Percentiles rank a stretch among this genome's conserved stretches.
phyloP scores from a whole-genome alignment of 805 yeast genomes.

The Candida oleophila region DNA sequence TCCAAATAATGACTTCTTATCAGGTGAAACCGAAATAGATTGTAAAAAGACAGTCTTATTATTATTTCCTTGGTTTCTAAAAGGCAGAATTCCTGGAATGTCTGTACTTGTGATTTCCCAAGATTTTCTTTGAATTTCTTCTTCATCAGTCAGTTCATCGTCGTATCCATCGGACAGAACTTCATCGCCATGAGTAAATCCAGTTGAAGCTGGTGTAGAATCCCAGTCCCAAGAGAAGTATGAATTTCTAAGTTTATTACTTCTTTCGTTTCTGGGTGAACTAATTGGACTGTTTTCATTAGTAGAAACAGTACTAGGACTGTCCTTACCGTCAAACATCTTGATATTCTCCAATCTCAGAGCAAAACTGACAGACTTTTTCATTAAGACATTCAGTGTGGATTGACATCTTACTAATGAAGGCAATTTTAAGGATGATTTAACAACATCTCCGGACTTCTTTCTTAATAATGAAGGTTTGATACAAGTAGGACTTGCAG shows the following conservation, averaged over 20 bases:
- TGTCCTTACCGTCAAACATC: slow-evolving; percentile 58
- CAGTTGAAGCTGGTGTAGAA: slow-evolving; percentile 24
- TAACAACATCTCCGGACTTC: slow-evolving; percentile 82
- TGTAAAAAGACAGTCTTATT: slow-evolving; percentile 29
- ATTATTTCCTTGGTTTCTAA: slow-evolving; percentile 13
- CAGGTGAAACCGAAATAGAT: slow-evolving; percentile 33
- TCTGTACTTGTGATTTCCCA: slow-evolving; percentile 13
- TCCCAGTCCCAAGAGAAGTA: slow-evolving; percentile 14
- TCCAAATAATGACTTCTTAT: slow-evolving; percentile 18
- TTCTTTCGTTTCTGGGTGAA: slow-evolving; percentile 20
- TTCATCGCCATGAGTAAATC: slow-evolving; percentile 15
- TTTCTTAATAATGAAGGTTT: slow-evolving; percentile 55
- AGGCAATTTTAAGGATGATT: slow-evolving; percentile 64
- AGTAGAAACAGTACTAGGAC: slow-evolving; percentile 61
- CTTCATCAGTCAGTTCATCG: slow-evolving; percentile 10
- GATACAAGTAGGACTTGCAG: background rate
- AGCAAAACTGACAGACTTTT: slow-evolving; percentile 65
- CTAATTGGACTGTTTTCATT: slow-evolving; percentile 50
- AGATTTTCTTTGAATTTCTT: slow-evolving; percentile 9
- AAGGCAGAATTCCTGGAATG: slow-evolving; percentile 9
- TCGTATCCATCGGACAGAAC: slow-evolving; percentile 13
- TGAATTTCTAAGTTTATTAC: slow-evolving; percentile 7
- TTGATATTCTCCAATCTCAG: slow-evolving; percentile 59
- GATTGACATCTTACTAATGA: slow-evolving; percentile 21
- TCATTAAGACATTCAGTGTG: slow-evolving; percentile 17